Conservation (phyloP, 1,284 basidiomycete genomes). For the Volvariella volvacea region DNA sequence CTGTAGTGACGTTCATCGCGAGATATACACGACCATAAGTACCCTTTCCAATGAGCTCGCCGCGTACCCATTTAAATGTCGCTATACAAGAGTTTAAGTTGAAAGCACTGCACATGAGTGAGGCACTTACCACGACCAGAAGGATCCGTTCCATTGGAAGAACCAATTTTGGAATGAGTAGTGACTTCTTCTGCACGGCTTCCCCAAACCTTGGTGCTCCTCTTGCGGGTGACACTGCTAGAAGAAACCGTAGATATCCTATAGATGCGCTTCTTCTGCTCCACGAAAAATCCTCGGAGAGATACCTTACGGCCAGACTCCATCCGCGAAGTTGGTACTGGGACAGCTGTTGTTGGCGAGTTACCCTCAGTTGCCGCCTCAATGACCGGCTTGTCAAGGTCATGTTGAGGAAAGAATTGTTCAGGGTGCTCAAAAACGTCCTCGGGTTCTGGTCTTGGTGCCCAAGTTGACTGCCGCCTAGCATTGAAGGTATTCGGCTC, state of each 20-base stretch:
- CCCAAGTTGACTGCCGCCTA: conserved; percentile 62
- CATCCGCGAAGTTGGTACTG: conserved; percentile 31
- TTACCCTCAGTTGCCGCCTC: conserved; percentile 76
- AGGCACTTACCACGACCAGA: no score
- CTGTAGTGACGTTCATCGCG: conserved; percentile 95
- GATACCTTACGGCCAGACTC: conserved; percentile 67
- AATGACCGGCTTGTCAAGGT: conserved; percentile 93
- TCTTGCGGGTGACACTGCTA: conserved; percentile 57
- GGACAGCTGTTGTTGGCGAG: conserved; percentile 68
- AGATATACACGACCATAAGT: conserved; percentile 96
- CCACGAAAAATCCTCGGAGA: conserved; percentile 87
- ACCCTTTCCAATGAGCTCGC: conserved; percentile 94
- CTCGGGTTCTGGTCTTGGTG: conserved; percentile 87
- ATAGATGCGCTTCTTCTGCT: conserved; percentile 66
- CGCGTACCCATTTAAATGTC: conserved; percentile 98
- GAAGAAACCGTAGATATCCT: conserved; percentile 45
- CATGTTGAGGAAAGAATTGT: conserved; percentile 94
- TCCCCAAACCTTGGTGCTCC: conserved; percentile 96
- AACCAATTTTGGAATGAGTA: conserved; percentile 29
- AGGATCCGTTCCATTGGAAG: conserved; percentile 39
- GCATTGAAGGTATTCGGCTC: conserved; percentile 51
- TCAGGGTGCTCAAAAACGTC: conserved; percentile 92
- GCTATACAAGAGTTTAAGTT: conserved; percentile 35
- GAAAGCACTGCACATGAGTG: conserved; percentile 1
- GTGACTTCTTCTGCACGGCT: conserved; percentile 91